phyloP scores from a whole-genome alignment of 225 moss, liverwort and hornwort genomes.

The Sphagnum contortum region DNA sequence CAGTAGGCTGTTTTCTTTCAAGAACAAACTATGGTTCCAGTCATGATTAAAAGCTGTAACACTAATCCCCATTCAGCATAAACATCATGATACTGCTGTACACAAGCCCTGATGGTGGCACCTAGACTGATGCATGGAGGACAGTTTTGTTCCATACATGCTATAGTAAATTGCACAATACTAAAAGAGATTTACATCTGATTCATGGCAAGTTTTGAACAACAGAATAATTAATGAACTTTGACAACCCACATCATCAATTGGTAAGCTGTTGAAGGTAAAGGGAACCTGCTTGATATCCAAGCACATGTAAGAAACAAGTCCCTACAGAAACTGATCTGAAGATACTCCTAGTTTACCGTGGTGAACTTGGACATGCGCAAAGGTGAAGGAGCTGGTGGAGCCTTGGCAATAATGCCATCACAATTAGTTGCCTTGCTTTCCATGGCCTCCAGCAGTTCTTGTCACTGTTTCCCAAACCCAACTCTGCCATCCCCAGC shows the following conservation, averaged over 20 bases:
- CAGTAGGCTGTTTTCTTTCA: neutral
- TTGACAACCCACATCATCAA: constrained; percentile 1
- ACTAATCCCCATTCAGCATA: no score
- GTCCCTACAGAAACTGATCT: neutral
- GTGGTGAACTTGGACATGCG: constrained; percentile 67
- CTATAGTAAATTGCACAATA: no score
- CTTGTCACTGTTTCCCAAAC: no score
- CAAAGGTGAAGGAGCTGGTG: constrained; percentile 67
- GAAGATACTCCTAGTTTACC: constrained; percentile 17
- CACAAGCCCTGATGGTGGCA: no score
- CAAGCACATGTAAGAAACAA: neutral
- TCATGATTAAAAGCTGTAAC: no score
- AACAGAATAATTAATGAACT: neutral
- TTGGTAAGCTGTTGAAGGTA: neutral
- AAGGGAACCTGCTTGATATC: neutral
- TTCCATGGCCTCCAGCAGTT: constrained; percentile 16
- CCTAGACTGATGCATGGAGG: no score
- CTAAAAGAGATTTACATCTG: no score
- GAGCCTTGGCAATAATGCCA: constrained; percentile 32
- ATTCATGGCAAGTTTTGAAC: neutral
- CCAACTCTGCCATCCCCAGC: no score
- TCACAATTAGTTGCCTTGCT: constrained; percentile 24
- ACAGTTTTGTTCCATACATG: no score
- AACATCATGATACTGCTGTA: no score
- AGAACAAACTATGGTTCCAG: no score